Evolutionary conservation across 2,329 filamentous ascomycete genomes (phyloP), one percentile per base, ranked within the genome.

Genomic region (Furcasterigmium furcatum): DNA sequence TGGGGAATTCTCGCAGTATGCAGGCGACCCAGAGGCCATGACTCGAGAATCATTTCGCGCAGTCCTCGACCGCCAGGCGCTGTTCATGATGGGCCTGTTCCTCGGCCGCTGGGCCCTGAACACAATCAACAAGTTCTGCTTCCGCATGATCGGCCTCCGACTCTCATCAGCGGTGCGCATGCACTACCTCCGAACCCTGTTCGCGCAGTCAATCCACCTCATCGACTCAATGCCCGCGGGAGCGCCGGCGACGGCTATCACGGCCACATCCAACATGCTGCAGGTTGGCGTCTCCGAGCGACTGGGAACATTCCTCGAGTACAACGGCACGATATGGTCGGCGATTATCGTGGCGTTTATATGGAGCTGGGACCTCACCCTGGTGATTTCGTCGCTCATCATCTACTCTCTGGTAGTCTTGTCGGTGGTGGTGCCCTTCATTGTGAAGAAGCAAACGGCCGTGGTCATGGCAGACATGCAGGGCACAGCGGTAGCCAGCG

Each of bases 271-370:
- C 5, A 79, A 79, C 46, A 72, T 71, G 0, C 66, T 80, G 12
- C 77, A 80, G 43, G 61, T 76, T 13, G 76, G 75, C 13, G 72
- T 80, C 13, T 79, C 76, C 0, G 76, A 80, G 48, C 71, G 73
- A 20, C 60, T 80, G 3, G 66, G 68, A 0, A 65, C 61, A 0
- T 61, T 76, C 4, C 54, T 77, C 24, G 68, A 75, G 52, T 70
- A 65, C 9, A 51, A 70, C 6, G 63, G 70, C 4, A 62, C 73
- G 0, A 57, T 74, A 2, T 57, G 70, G 35, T 59, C 73, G 0
- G 72, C 77, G 20, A 62, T 77, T 14, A 64, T 70, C 5, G 70
- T 80, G 41, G 70, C 77, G 0, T 80, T 80, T 48, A 57, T 65
- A 5, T 77, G 76, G 52, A 74, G 69, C 5, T 77, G 76, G 72